A percentile compares a stretch with the other conserved stretches of the same genome.
Conservation (phyloP, 1,284 basidiomycete species). For the Phellinidium pouzarii region DNA sequence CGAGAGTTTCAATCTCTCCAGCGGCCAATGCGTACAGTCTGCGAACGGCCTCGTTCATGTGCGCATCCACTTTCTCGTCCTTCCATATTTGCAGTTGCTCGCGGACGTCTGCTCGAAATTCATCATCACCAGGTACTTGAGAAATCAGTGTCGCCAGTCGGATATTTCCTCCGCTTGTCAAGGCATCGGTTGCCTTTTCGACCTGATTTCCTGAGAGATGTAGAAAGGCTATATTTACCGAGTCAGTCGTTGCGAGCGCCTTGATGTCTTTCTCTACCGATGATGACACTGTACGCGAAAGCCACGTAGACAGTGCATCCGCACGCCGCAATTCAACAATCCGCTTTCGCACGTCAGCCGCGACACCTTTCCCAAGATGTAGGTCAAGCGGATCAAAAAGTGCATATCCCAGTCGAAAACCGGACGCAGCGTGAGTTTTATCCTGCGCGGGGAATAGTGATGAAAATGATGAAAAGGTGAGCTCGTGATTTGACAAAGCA, state of each 20-base stretch:
- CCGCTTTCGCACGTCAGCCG: conserved; percentile 54
- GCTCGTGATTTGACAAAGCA: conserved; percentile 45
- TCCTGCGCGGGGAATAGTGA: conserved; percentile 70
- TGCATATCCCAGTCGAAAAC: conserved; percentile 87
- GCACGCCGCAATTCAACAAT: conserved; percentile 68
- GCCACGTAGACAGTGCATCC: conserved; percentile 80
- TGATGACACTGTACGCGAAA: conserved; percentile 69
- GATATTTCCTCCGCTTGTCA: conserved; percentile 72
- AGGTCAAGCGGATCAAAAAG: conserved; percentile 83
- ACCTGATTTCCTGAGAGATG: conserved; percentile 86
- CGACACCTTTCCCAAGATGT: conserved; percentile 47
- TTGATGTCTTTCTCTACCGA: conserved; percentile 74
- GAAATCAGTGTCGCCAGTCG: conserved; percentile 90
- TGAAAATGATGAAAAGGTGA: conserved; percentile 79
- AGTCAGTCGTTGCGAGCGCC: conserved; percentile 36
- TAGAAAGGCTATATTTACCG: conserved; percentile 60
- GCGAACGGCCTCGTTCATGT: conserved; percentile 66
- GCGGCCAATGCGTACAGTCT: conserved; percentile 84
- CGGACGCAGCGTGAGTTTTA: conserved; percentile 65
- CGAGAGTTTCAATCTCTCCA: conserved; percentile 65
- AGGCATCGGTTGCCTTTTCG: conserved; percentile 73
- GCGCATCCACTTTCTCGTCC: conserved; percentile 66
- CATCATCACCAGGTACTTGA: conserved; percentile 78
- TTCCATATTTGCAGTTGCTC: conserved; percentile 84
- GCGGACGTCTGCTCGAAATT: conserved; percentile 70